phyloP scores from a whole-genome alignment of 2,329 filamentous ascomycete genomes.

The Botrytis medusae region DNA sequence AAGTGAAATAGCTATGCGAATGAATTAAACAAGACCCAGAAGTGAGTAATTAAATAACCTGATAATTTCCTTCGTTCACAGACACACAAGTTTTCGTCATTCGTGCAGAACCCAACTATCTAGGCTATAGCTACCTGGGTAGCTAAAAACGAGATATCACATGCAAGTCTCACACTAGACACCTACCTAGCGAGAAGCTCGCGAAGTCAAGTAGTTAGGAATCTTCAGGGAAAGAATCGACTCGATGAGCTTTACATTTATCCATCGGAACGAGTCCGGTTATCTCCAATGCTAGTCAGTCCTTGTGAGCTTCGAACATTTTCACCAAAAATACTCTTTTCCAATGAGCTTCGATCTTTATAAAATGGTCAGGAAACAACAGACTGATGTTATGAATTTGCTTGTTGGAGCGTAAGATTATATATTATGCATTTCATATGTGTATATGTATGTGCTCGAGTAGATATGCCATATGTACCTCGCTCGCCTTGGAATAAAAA shows the following conservation, averaged over 20 bases:
- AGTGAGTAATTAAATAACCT: not conserved
- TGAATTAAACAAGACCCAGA: not conserved
- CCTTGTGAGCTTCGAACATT: not conserved
- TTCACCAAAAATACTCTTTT: too few relatives aligned
- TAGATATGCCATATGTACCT: not conserved
- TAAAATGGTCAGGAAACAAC: not conserved
- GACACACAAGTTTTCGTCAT: not conserved
- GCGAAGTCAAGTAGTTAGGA: not conserved
- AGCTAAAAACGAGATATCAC: not conserved
- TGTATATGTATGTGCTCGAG: not conserved
- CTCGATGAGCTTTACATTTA: not conserved
- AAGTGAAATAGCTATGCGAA: not conserved
- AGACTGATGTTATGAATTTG: not conserved
- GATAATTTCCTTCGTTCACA: not conserved
- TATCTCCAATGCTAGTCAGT: not conserved
- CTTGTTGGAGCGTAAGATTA: not conserved
- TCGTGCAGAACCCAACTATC: not conserved
- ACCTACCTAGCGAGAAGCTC: not conserved
- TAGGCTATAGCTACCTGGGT: not conserved
- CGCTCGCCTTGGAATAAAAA: not conserved
- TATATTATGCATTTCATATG: not conserved
- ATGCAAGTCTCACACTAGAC: not conserved
- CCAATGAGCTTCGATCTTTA: too few relatives aligned
- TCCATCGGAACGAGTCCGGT: not conserved
- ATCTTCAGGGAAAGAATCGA: accelerated